Percentiles rank a stretch among this genome's conserved stretches.
phyloP scores from a whole-genome alignment of 73 alveolate genomes.

The Paramecium biaurelia region DNA sequence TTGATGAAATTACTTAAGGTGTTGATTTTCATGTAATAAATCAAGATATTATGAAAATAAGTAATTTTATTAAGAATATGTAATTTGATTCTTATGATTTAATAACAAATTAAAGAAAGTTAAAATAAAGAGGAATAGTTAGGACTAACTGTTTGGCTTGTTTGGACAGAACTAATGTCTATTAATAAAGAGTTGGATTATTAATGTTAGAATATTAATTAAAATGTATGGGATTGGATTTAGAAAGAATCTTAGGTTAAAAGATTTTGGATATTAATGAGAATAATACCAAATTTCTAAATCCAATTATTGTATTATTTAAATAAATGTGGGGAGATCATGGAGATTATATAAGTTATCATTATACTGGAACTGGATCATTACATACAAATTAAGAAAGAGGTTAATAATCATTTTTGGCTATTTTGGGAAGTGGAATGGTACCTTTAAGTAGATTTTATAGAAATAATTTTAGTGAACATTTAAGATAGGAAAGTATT shows the following conservation, averaged over 20 bases:
- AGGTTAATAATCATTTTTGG: constrained; percentile 60
- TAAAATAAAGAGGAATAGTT: constrained; percentile 84
- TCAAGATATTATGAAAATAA: constrained; percentile 51
- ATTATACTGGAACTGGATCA: constrained; percentile 77
- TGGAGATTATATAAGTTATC: constrained; percentile 69
- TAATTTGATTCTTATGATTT: constrained; percentile 68
- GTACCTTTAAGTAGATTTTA: constrained; percentile 69
- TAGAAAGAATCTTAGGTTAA: constrained; percentile 55
- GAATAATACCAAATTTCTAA: constrained; percentile 4
- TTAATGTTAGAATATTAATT: constrained; percentile 54
- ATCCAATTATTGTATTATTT: constrained; percentile 65
- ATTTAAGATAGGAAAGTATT: constrained; percentile 18
- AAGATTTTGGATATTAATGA: constrained; percentile 50
- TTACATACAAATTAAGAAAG: constrained; percentile 68
- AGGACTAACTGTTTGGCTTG: constrained; percentile 97
- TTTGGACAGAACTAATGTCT: constrained; percentile 95
- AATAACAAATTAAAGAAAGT: constrained; percentile 48
- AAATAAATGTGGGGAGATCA: constrained; percentile 76
- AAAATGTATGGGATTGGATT: constrained; percentile 63
- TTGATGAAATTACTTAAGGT: constrained; percentile 65
- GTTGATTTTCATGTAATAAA: constrained; percentile 58
- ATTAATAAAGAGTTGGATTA: constrained; percentile 76
- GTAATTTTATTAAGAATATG: constrained; percentile 29
- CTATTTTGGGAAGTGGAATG: constrained; percentile 67
- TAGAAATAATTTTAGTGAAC: constrained; percentile 71